These are phyloP conservation scores for Daldinia grandis DNA, from an alignment of 495 filamentous ascomycete genomes.

Conservation along the genomic window DNA sequence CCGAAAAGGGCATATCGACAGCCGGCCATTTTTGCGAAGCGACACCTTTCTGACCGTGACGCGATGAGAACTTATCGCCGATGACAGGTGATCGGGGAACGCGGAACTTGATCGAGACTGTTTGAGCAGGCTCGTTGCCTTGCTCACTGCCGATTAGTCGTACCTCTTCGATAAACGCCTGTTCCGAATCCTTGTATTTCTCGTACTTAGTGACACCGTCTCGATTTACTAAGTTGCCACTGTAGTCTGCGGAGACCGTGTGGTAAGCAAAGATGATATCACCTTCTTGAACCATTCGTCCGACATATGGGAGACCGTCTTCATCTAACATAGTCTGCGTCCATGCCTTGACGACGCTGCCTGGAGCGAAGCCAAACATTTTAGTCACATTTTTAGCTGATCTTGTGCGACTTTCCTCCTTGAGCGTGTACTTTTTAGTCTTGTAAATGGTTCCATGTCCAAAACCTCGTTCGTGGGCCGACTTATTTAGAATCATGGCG, in stretches of 20 bases:
- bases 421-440: slow-evolving; percentile 85
- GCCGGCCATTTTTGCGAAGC: slow-evolving; percentile 96
- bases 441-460: slow-evolving; percentile 97
- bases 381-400: slow-evolving; percentile 67
- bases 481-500: slow-evolving; percentile 99
- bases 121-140: slow-evolving; percentile 82
- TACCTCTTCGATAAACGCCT: slow-evolving; percentile 90
- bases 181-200: slow-evolving; percentile 90
- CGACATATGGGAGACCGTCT: slow-evolving; percentile 85
- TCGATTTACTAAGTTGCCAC: slow-evolving; percentile 76
- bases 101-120: slow-evolving; percentile 89
- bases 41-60: slow-evolving; percentile 98
- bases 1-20: slow-evolving; percentile 95
- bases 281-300: slow-evolving; percentile 76
- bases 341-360: slow-evolving; percentile 67
- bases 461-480: slow-evolving; percentile 95
- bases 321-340: slow-evolving; percentile 76
- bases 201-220: slow-evolving; percentile 83
- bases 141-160: slow-evolving; percentile 84
- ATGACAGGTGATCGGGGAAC: slow-evolving; percentile 91
- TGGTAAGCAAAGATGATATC: slow-evolving; percentile 89
- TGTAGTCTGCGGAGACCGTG: slow-evolving; percentile 80
- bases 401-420: slow-evolving; percentile 69
- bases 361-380: slow-evolving; percentile 86
- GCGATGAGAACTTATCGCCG: slow-evolving; percentile 98